Base-by-base conservation (phyloP, 78 protist genomes). In the Creolimax fragrantissima region DNA sequence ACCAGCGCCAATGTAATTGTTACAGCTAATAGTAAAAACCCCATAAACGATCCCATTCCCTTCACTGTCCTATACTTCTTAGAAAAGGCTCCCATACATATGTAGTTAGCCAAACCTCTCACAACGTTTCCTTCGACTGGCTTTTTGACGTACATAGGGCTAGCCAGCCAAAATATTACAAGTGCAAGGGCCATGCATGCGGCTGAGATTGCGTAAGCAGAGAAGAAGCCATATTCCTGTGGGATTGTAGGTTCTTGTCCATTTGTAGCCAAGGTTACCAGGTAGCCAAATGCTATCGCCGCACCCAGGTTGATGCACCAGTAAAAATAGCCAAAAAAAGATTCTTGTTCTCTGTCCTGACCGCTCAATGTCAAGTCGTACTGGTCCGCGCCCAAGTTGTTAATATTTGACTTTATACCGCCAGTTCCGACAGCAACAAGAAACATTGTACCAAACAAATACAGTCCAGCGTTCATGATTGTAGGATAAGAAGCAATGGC, bases 361-460 rank as follows among this genome's bases (percentile, higher is more conserved):
- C 35, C 86, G 37, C 44, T 36, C 39, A 32, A 32, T 5, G 5
- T 6, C 41, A 17, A 11, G 7, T 66, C 47, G 2, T 58, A 74
- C 84, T 91, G 92, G 41, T 91, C 92, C 6, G 85, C 92, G 5
- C 88, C 92, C 4, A 91, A 74, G 35, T 6, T 17, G 37, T 6
- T 35, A 37, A 91, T 35, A n/a, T 91, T 91, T 1, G 92, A 43
- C 86, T 91, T 91, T 11, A 91, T 91, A 24, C 92, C 74, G 5
- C 92, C 92, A 24, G 92, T 66, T 24, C 92, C 92, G 3, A 91
- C 41, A 83, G 88, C 84, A 66, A 66, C 39, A 2, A 44, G 6
- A 3, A 35, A 35, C 35, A 91, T 5, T 32, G 43, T 7, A 3
- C 92, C 92, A 35, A 44, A 39, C 2, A 90, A 42, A 2, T 44